A percentile compares a stretch with the other conserved stretches of the same genome.
Conservation (phyloP, 306 rosid genomes). For the Datisca glomerata region DNA sequence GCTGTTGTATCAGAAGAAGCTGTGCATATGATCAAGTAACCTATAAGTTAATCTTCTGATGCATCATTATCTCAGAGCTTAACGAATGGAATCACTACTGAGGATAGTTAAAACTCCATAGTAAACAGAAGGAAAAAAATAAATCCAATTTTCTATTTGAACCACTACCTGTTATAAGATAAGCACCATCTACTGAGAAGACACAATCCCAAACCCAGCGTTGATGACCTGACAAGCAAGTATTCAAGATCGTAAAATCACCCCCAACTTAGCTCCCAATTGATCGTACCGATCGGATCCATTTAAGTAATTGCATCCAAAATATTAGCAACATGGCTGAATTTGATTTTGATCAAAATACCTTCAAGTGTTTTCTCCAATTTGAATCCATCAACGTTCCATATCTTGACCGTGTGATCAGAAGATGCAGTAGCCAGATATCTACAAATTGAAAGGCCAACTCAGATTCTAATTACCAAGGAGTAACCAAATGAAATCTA, state of each 20-base stretch:
- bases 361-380: conserved; percentile 85
- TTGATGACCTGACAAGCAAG: conserved; percentile 62
- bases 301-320: too few species aligned
- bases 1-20: conserved; percentile 96
- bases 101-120: too few species aligned
- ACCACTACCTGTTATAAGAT: conserved; percentile 78
- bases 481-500: background rate
- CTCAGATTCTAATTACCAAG: conserved; percentile 5
- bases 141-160: conserved; percentile 1
- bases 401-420: conserved; percentile 87
- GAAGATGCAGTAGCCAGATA: conserved; percentile 96
- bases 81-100: background rate
- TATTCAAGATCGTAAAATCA: conserved; percentile 13
- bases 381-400: conserved; percentile 98
- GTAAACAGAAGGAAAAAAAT: background rate
- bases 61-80: background rate
- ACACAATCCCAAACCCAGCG: conserved; percentile 99
- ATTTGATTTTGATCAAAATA: conserved; percentile 18
- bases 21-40: conserved; percentile 18
- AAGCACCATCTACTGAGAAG: conserved; percentile 97
- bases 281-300: too few species aligned
- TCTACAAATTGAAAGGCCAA: conserved; percentile 30
- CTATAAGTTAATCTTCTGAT: too few species aligned
- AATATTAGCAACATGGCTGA: too few species aligned
- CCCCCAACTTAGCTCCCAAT: too few species aligned